Evolutionary conservation across 305 asterid genomes (phyloP).

Genomic region (Stenogyne calaminthoides): DNA sequence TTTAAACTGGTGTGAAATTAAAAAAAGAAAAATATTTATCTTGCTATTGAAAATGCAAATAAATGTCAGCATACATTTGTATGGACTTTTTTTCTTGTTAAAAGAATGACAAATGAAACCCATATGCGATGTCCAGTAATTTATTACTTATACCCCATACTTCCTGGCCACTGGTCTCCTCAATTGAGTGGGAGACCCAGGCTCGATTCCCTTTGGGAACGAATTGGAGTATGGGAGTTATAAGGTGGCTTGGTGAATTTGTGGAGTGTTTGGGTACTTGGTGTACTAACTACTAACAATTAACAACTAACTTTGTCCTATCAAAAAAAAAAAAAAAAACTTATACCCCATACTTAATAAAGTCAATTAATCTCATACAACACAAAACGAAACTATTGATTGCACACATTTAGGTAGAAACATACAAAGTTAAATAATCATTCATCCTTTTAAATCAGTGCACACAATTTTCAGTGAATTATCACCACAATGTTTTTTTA

Average conservation of each 20-base stretch:
- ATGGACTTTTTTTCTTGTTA: background rate
- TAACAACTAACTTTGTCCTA: too few relatives aligned
- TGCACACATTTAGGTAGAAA: background rate
- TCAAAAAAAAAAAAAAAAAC: too few relatives aligned
- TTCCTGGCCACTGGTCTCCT: too few relatives aligned
- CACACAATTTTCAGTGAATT: background rate
- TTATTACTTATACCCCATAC: background rate
- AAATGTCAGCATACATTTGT: background rate
- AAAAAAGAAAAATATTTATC: background rate
- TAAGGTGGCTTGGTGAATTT: too few relatives aligned
- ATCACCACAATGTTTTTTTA: background rate
- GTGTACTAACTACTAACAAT: too few relatives aligned
- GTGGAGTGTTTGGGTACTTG: too few relatives aligned
- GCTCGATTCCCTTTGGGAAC: too few relatives aligned
- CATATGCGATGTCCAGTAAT: slow-evolving; percentile 8
- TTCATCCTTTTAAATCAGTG: background rate
- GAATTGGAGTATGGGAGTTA: too few relatives aligned
- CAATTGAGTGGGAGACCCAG: too few relatives aligned
- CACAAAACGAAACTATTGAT: background rate
- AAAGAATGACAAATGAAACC: slow-evolving; percentile 1
- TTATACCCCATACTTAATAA: slow-evolving; percentile 14
- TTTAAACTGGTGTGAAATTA: background rate
- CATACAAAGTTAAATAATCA: background rate
- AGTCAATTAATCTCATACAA: background rate
- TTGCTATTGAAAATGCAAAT: slow-evolving; percentile 6